phyloP scores from a whole-genome alignment of 2,329 filamentous ascomycete genomes.

The Fusarium goolgardi region DNA sequence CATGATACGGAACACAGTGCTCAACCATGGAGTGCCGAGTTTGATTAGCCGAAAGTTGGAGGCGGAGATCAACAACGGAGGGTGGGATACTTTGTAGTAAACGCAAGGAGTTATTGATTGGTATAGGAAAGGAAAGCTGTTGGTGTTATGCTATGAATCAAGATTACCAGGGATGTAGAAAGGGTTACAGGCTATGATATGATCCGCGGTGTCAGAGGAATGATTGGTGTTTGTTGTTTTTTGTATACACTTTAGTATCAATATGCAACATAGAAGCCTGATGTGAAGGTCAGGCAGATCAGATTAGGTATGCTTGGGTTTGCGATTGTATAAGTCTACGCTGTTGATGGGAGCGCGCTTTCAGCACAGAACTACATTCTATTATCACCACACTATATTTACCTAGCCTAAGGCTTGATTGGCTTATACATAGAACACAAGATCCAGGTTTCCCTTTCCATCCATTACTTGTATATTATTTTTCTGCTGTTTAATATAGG shows the following conservation, averaged over 20 bases:
- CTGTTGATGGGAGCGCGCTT: neutral
- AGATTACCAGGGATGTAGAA: neutral
- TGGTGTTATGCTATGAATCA: neutral
- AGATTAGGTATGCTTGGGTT: neutral
- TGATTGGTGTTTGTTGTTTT: conserved; percentile 4
- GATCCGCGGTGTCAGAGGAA: conserved; percentile 11
- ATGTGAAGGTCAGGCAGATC: neutral
- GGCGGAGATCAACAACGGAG: conserved; percentile 95
- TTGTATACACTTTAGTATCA: conserved; percentile 6
- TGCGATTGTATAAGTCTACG: neutral
- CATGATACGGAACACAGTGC: conserved; percentile 85
- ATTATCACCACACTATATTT: too few relatives aligned
- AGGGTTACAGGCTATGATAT: conserved; percentile 4
- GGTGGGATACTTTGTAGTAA: conserved; percentile 80
- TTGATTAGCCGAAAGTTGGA: conserved; percentile 91
- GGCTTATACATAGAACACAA: neutral
- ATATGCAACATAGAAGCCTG: conserved; percentile 19
- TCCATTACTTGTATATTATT: neutral
- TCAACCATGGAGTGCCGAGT: conserved; percentile 87
- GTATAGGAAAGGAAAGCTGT: neutral
- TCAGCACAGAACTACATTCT: neutral
- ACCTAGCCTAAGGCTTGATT: neutral
- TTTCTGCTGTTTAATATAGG: neutral
- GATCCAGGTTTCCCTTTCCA: neutral
- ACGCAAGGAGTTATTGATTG: conserved; percentile 5